A percentile compares a stretch with the other conserved stretches of the same genome.
These are phyloP conservation scores for Pseudognaphalium luteoalbum DNA, from an alignment of 129 eudicot species.

Conservation along the genomic window DNA sequence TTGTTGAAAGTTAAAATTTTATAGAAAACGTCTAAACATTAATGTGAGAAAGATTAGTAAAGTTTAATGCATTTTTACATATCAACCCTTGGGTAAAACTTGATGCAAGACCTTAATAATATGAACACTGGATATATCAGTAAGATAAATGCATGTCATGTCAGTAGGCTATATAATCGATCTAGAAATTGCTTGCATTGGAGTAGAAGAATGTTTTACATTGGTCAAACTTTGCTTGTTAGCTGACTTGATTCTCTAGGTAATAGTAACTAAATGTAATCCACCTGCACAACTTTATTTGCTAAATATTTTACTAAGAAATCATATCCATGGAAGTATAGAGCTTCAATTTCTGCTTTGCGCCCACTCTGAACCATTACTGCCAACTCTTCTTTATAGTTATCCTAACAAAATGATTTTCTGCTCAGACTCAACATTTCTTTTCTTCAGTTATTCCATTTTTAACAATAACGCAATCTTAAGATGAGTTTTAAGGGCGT, in stretches of 20 bases:
- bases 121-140: no score
- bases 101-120: no score
- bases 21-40: no score
- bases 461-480: background rate
- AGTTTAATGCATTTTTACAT: no score
- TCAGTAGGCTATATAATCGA: no score
- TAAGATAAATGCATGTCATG: no score
- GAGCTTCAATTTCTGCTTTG: conserved; percentile 97
- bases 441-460: background rate
- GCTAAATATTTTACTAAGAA: conserved; percentile 68
- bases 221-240: no score
- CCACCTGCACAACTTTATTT: conserved; percentile 69
- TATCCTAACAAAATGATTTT: conserved; percentile 51
- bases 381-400: conserved; percentile 78
- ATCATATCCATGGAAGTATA: conserved; percentile 81
- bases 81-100: no score
- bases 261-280: conserved; percentile 49
- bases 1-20: background rate
- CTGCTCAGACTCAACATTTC: background rate
- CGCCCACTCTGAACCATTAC: conserved; percentile 72
- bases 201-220: no score
- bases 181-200: no score
- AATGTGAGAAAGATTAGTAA: no score
- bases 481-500: conserved; percentile 8
- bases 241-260: no score